A percentile compares a stretch with the other conserved stretches of the same genome.
These are phyloP conservation scores for Penicillium sp. DNA, from an alignment of 2,329 filamentous ascomycete species.

Conservation along the genomic window DNA sequence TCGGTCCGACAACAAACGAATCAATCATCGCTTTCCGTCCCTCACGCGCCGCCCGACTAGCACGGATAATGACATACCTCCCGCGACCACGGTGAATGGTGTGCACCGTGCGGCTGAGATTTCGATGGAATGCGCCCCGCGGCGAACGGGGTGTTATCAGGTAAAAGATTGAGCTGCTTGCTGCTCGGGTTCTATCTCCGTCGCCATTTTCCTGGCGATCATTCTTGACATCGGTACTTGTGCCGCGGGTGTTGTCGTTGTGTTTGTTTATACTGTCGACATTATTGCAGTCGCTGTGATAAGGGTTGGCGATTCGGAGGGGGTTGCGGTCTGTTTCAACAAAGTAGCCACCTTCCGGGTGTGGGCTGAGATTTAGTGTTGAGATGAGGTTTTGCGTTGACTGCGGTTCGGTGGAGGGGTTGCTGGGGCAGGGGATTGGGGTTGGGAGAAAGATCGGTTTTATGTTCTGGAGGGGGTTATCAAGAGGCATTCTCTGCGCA, in stretches of 20 bases:
- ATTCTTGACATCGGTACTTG: constrained; percentile 19
- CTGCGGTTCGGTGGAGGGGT: constrained; percentile 34
- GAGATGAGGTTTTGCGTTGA: constrained; percentile 46
- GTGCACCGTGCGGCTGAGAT: constrained; percentile 66
- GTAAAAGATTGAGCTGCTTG: constrained; percentile 69
- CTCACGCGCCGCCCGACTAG: constrained; percentile 38
- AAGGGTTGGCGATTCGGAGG: constrained; percentile 59
- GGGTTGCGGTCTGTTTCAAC: constrained; percentile 63
- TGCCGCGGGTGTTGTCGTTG: neutral
- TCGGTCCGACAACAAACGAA: constrained; percentile 65
- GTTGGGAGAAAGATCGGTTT: neutral
- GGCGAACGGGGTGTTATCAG: constrained; percentile 62
- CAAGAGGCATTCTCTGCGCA: neutral
- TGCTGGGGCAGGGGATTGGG: constrained; percentile 23
- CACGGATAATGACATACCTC: constrained; percentile 68
- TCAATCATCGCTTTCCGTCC: constrained; percentile 59
- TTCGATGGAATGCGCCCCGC: constrained; percentile 67
- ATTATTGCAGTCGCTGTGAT: neutral
- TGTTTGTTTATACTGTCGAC: neutral
- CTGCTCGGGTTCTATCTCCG: constrained; percentile 48
- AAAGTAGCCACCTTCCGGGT: constrained; percentile 70
- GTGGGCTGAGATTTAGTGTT: constrained; percentile 55
- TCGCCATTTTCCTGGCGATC: constrained; percentile 16
- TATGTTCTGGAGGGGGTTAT: neutral
- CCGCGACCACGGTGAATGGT: constrained; percentile 68